These are phyloP conservation scores for Pseudocercospora musae DNA, from an alignment of 2,329 filamentous ascomycete species.

Conservation along the genomic window DNA sequence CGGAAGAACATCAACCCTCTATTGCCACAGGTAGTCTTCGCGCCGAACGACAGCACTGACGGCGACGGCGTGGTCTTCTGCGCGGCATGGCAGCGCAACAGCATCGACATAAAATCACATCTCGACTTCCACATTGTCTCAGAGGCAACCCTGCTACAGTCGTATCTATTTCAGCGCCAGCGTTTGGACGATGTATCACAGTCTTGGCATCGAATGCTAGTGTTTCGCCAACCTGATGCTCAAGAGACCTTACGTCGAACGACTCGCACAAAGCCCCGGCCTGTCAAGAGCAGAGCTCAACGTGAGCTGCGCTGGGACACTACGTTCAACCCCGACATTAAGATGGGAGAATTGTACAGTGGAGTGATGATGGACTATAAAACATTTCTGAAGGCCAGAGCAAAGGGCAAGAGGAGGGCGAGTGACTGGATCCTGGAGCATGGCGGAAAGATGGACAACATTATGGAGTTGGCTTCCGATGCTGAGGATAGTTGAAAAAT, in stretches of 20 bases:
- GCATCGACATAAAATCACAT: background rate
- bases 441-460: background rate
- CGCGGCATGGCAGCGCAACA: background rate
- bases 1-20: background rate
- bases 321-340: background rate
- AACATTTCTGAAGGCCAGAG: background rate
- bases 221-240: background rate
- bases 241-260: background rate
- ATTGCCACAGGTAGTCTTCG: background rate
- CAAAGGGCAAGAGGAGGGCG: background rate
- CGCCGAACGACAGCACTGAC: background rate
- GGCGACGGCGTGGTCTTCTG: background rate
- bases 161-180: background rate
- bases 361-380: background rate
- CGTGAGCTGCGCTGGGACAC: background rate
- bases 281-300: background rate
- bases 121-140: background rate
- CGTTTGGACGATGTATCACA: background rate
- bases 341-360: background rate
- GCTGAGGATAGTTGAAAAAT: background rate
- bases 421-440: background rate
- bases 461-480: background rate
- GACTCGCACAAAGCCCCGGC: background rate
- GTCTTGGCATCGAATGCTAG: slow-evolving; percentile 3
- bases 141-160: background rate